Evolutionary conservation across 495 filamentous ascomycete genomes (phyloP), one percentile per base, ranked within the genome.

Genomic region (Xylaria grammica): DNA sequence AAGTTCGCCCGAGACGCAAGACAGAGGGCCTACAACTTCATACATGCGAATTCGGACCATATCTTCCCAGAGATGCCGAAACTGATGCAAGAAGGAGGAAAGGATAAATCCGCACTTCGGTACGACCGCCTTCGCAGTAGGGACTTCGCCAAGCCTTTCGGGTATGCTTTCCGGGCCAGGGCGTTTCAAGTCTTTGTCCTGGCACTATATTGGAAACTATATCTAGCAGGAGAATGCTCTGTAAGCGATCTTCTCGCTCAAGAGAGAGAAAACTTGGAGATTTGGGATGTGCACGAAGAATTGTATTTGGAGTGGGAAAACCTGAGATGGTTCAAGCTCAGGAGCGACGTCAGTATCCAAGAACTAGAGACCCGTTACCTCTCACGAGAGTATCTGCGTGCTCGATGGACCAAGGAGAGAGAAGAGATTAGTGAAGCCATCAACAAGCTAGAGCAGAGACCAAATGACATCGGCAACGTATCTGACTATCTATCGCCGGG

Each of bases 281-380:
- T 42, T 5, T 61, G 63, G 60, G 56, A n/a, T 11, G 36, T 49
- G 11, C 60, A 67, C 4, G 70, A 73, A 55, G 30, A 55, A 3
- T 0, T 65, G 4, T 73, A 66, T 48, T 10, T 15, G 19, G 63
- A 73, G 36, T 73, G 59, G 38, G 70, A 73, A 22, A 32, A 15
- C 1, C 66, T 63, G 26, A 66, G 54, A 45, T 64, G 53, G 52
- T 64, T 64, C 5, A 34, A 42, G 20, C 52, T 64, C 10, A 50
- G 42, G 8, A 26, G 44, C 32, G 3, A 20, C 11, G 4, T 4
- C 1, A 22, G 42, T 17, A 40, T 40, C 4, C 1, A 9, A 4
- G 32, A 27, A 26, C 34, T 64, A 13, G 40, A 57, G 32, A 17
- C 1, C 4, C 62, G 53, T 34, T 64, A 57, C 53, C 3, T 4